Evolutionary conservation across 306 rosid genomes (phyloP).

Genomic region (Alnus rubra): DNA sequence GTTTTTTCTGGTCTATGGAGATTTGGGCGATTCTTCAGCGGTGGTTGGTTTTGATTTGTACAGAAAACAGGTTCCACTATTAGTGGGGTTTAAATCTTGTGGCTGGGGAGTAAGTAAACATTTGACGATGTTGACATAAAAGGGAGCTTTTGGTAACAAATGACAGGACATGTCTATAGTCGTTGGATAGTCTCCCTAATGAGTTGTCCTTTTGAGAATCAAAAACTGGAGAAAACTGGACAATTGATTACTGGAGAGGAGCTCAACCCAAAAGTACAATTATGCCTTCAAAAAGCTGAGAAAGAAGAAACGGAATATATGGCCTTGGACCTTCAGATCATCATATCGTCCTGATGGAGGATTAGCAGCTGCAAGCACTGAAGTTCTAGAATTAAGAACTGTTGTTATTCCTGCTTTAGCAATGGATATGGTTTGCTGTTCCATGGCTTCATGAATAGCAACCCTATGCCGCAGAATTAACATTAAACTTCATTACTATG

Average conservation of each 20-base stretch:
- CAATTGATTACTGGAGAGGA: neutral
- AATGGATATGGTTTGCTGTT: conserved; percentile 96
- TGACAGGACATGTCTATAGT: neutral
- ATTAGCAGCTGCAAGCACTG: conserved; percentile 99
- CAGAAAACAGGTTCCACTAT: neutral
- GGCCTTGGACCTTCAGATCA: conserved; percentile 77
- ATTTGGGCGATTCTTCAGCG: neutral
- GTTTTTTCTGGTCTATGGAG: neutral
- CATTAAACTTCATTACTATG: conserved; percentile 6
- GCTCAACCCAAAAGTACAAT: neutral
- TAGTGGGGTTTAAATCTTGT: neutral
- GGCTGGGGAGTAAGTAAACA: neutral
- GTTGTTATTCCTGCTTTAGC: conserved; percentile 99
- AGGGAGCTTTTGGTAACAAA: neutral
- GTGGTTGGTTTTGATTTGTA: neutral
- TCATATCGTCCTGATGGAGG: conserved; percentile 99
- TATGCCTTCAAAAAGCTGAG: conserved; percentile 14
- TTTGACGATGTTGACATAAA: neutral
- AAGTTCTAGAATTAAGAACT: conserved; percentile 96
- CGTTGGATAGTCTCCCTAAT: neutral
- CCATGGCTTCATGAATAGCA: conserved; percentile 99
- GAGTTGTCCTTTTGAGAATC: neutral
- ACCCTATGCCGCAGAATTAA: conserved; percentile 51
- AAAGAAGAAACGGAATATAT: neutral
- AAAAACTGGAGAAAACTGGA: neutral